Evolutionary conservation across 805 yeast genomes (phyloP), one percentile per base, ranked within the genome.

Genomic region (Metschnikowia noctiluminum): DNA sequence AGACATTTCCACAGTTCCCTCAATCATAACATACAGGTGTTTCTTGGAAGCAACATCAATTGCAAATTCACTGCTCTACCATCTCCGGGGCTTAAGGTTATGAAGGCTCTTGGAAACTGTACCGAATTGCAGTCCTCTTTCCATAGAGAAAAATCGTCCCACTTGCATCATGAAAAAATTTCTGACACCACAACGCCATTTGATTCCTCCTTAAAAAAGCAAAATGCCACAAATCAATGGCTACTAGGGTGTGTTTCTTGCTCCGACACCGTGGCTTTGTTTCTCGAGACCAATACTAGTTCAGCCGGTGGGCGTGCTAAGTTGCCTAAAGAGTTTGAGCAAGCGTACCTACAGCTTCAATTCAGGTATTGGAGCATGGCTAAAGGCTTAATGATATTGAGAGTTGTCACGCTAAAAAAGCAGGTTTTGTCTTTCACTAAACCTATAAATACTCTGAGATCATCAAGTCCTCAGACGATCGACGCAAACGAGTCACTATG

Each of bases 221-320:
- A 58, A 40, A 60, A 68, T 6, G 66, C 70, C 48, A 73, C 79
- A 7, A 73, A 73, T 49, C 57, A 56, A 42, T 71, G 77, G 76
- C 49, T 48, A 27, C 59, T 71, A 43, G 66, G 65, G 40, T 39
- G 42, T 13, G 43, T 70, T n/a, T 28, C 51, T 1, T 14, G 35
- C 0, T 40, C 47, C 12, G 69, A 65, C 26, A 59, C 71, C 0
- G 28, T 65, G 27, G 63, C 70, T 0, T 14, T 73, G 6, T 63
- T 54, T 40, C 70, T 73, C 51, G 73, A 72, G 32, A 58, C 65
- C 50, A 66, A 66, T 7, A 64, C 70, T 0, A 63, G 46, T 1
- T 49, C 59, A 6, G 60, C 68, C 0, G 56, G 68, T 7, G 32
- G 45, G 5, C 54, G 55, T 12, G 40, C 62, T 5, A 45, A 49